Evolutionary conservation across 352 stramenopile genomes (phyloP).

Genomic region (Blastocystis sp.): DNA sequence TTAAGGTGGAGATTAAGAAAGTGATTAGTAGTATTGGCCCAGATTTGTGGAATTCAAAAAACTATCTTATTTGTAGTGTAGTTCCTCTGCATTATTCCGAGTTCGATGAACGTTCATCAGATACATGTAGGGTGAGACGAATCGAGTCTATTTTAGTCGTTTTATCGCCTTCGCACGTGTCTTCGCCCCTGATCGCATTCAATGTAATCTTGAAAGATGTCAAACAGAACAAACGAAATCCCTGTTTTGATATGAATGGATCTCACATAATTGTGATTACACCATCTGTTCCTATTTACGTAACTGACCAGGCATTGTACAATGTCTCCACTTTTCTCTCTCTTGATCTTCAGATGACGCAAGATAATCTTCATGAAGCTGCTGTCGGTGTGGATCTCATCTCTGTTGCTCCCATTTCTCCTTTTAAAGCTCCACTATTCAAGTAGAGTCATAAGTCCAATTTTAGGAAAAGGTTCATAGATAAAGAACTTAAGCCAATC

Average conservation of each 20-base stretch:
- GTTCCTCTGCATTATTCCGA: background rate
- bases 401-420: constrained; percentile 19
- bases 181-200: background rate
- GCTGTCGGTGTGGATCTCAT: constrained; percentile 40
- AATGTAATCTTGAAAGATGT: constrained; percentile 35
- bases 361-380: constrained; percentile 44
- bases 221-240: constrained; percentile 6
- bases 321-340: background rate
- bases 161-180: background rate
- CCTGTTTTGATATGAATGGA: constrained; percentile 6
- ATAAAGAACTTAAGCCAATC: background rate
- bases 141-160: background rate
- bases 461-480: background rate
- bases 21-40: background rate
- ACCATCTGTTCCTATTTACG: background rate
- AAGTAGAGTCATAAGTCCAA: background rate
- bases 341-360: background rate
- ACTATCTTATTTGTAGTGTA: background rate
- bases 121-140: background rate
- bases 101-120: background rate
- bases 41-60: background rate
- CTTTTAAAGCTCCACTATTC: constrained; percentile 36
- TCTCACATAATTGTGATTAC: constrained; percentile 51
- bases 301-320: background rate
- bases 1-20: background rate